Percentiles rank a stretch among this genome's conserved stretches.
phyloP scores from a whole-genome alignment of 345 rosid species.

The Lumnitzera littorea region DNA sequence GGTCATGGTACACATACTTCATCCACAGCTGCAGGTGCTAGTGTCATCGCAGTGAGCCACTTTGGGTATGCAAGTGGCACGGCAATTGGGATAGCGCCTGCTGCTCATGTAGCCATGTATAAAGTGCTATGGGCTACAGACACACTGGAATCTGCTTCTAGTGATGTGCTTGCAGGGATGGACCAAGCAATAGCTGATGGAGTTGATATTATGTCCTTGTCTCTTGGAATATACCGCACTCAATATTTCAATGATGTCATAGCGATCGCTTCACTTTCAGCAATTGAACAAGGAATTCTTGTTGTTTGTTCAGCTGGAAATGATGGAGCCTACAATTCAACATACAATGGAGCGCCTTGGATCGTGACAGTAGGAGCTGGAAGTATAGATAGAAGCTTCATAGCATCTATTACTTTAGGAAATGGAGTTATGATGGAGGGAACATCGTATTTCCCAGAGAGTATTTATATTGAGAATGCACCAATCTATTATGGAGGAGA shows the following conservation, averaged over 20 bases:
- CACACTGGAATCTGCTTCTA: slow-evolving; percentile 18
- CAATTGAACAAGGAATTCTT: slow-evolving; percentile 38
- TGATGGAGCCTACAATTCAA: slow-evolving; percentile 24
- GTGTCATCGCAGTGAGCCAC: slow-evolving; percentile 13
- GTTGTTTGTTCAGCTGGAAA: slow-evolving; percentile 47
- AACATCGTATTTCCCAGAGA: slow-evolving; percentile 23
- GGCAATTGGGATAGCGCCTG: slow-evolving; percentile 33
- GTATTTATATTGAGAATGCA: slow-evolving; percentile 16
- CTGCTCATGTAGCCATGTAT: slow-evolving; percentile 31
- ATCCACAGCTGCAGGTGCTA: slow-evolving; percentile 27
- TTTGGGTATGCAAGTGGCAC: slow-evolving; percentile 31
- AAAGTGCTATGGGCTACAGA: slow-evolving; percentile 23
- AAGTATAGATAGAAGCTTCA: slow-evolving; percentile 31
- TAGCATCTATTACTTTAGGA: slow-evolving; percentile 18
- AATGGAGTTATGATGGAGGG: slow-evolving; percentile 20
- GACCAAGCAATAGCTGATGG: slow-evolving; percentile 70
- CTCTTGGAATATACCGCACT: slow-evolving; percentile 30
- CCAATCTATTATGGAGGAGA: slow-evolving; percentile 19
- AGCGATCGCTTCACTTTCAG: slow-evolving; percentile 54
- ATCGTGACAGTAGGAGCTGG: slow-evolving; percentile 39
- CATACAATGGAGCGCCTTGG: slow-evolving; percentile 37
- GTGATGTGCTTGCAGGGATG: slow-evolving; percentile 55
- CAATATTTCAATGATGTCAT: slow-evolving; percentile 30
- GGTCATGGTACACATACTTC: slow-evolving; percentile 44
- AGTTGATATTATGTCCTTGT: slow-evolving; percentile 52